Base-by-base conservation (phyloP, 176 grass and related monocot species). In the Poa annua region DNA sequence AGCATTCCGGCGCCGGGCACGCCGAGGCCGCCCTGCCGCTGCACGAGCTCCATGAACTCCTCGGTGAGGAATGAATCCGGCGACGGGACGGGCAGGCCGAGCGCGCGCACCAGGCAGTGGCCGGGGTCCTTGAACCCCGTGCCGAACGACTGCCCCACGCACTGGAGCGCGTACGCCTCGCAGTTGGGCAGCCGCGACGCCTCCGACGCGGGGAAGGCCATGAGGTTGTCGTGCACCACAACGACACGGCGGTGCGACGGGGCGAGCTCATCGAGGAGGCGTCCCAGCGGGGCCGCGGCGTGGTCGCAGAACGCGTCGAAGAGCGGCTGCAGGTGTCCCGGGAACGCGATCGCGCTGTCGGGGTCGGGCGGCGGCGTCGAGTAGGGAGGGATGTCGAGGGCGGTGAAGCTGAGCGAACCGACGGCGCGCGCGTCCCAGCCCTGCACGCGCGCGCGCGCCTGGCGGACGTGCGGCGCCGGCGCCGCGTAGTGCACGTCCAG, bases 401-500 rank as follows among this genome's bases (percentile, higher is more conserved):
- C 26, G 26, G 72, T 5, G 72, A 75, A 75, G 48, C 20, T 29
- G 48, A 75, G 72, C 55, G 75, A 44, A 36, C 75, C 3, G 55
- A 78, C 55, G 55, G 21, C 3, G 54, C 75, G 13, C 55, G 55
- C 39, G 64, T 53, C 63, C 76, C 83, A 81, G 24, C 60, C 50
- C 15, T 77, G 70, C 51, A 75, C 6, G 59, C 87, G 60, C 42
- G 78, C 53, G 3, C 48, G 74, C 71, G 35, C 78, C 72, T 85
- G 83, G 24, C 50, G 53, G 32, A 64, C 39, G 71, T 86, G 88
- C 77, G 71, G 15, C 17, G 71, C 71, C 1, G 83, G 21, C 52
- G 78, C 79, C 52, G 83, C 83, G 53, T 86, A 89, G 83, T 89
- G 78, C 64, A 86, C 88, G 72, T 24, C 6, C 52, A 86, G 68